phyloP scores from a whole-genome alignment of 1,139 yeast species.

The Hyphopichia fennica region DNA sequence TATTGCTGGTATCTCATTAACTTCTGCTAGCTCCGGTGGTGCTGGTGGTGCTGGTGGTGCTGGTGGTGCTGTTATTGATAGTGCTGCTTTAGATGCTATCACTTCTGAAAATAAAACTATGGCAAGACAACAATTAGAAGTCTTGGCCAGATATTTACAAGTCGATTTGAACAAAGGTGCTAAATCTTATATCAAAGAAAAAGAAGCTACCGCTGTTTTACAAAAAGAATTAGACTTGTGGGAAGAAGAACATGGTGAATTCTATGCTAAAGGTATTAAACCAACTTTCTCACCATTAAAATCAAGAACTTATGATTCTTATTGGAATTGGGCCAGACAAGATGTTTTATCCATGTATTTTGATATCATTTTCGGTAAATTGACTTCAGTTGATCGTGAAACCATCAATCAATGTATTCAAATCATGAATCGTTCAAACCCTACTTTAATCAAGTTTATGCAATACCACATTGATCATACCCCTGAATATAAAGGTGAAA shows the following conservation, averaged over 20 bases:
- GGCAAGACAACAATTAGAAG: conserved; percentile 94
- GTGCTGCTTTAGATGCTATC: conserved; percentile 94
- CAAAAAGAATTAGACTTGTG: conserved; percentile 92
- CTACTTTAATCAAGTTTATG: conserved; percentile 92
- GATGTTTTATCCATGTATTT: conserved; percentile 91
- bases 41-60: conserved; percentile 55
- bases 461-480: conserved; percentile 95
- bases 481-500: conserved; percentile 85
- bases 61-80: conserved; percentile 88
- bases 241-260: conserved; percentile 94
- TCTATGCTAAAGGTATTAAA: conserved; percentile 85
- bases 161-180: conserved; percentile 90
- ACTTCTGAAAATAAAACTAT: conserved; percentile 86
- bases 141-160: conserved; percentile 91
- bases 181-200: conserved; percentile 81
- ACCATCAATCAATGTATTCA: conserved; percentile 95
- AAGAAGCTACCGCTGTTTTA: conserved; percentile 78
- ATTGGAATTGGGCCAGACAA: conserved; percentile 99
- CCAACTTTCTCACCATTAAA: conserved; percentile 90
- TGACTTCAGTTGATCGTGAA: conserved; percentile 89
- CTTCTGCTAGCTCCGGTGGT: conserved; percentile 60
- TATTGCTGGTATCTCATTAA: conserved; percentile 72
- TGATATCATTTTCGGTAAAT: conserved; percentile 92
- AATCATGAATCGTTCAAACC: conserved; percentile 96
- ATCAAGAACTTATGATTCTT: conserved; percentile 94